A percentile compares a stretch with the other conserved stretches of the same genome.
These are phyloP conservation scores for Salix viminalis DNA, from an alignment of 345 rosid genomes.

Conservation along the genomic window DNA sequence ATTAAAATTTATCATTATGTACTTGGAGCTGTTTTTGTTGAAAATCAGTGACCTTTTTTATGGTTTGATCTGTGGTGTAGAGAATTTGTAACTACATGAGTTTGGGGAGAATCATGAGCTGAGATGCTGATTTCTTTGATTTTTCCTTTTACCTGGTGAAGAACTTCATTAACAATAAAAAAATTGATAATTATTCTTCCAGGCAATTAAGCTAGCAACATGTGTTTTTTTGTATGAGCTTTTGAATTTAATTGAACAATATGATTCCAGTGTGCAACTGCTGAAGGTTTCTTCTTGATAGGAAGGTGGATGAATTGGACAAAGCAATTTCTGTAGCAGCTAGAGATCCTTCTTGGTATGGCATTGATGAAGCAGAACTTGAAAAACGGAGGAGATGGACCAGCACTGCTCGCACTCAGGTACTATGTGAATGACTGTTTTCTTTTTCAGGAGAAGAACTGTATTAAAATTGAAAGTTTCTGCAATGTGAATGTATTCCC, in stretches of 20 bases:
- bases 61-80: neutral
- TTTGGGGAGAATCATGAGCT: neutral
- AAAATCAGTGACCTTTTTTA: neutral
- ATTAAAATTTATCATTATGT: conserved; percentile 6
- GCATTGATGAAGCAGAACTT: conserved; percentile 78
- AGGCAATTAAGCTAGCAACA: neutral
- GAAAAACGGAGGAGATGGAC: conserved; percentile 94
- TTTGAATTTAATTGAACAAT: neutral
- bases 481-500: neutral
- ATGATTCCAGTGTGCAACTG: conserved; percentile 26
- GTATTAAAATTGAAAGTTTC: neutral
- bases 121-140: neutral
- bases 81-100: neutral
- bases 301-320: conserved; percentile 98
- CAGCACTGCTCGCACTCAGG: conserved; percentile 73
- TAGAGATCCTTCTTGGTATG: conserved; percentile 84
- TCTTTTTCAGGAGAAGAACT: neutral
- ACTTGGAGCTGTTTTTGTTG: neutral
- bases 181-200: neutral
- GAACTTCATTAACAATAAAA: neutral
- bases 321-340: conserved; percentile 86
- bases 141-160: neutral
- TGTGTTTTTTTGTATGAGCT: too few relatives aligned
- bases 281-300: conserved; percentile 55
- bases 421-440: conserved; percentile 12